Evolutionary conservation across 768 basidiomycete species (phyloP), one percentile per base, ranked within the genome.

Genomic region (Sarcomyxa edulis): DNA sequence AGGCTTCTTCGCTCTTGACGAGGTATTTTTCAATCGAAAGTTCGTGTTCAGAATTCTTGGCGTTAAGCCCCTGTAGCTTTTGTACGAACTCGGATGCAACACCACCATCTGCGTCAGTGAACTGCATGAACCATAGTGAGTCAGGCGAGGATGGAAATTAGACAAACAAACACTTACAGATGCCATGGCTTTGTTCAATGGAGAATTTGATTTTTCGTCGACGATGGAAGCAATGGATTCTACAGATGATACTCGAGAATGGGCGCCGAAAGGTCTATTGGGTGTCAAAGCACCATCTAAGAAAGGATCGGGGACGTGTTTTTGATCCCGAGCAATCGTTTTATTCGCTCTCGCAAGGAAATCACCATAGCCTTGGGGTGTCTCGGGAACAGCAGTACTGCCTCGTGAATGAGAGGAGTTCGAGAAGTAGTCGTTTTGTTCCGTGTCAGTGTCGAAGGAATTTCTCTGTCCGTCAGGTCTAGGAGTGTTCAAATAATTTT

Each of bases 101-200:
- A 32, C 89, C 89, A 24, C 93, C 93, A 56, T 95, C 91, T 1
- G 88, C 72, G 58, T 95, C 93, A 15, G 93, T 95, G 62, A 96
- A 96, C 85, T 92, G n/a, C n/a, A 36, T 9, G 37, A 23, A 20
- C 27, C n/a, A 7, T 36, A 32, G n/a, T n/a, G 26, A 30, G 45
- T 39, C 35, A 40, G 18, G 27, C 34, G 42, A 33, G 25, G 14
- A 35, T 15, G 16, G 23, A 2, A 22, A 25, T 12, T 0, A 19
- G 28, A 28, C 18, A 30, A 19, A 22, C 26, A 22, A 32, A 47
- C 14, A 62, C 76, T 48, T 52, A 91, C 88, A 43, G 90, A 84
- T 37, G 84, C 84, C 51, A 91, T 89, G 8, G 92, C 90, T 62
- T 94, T 95, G 67, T 96, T 96, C 43, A 95, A 66, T 8, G 93